These are phyloP conservation scores for Aspergillus biplanus DNA, from an alignment of 495 filamentous ascomycete genomes.

Conservation along the genomic window DNA sequence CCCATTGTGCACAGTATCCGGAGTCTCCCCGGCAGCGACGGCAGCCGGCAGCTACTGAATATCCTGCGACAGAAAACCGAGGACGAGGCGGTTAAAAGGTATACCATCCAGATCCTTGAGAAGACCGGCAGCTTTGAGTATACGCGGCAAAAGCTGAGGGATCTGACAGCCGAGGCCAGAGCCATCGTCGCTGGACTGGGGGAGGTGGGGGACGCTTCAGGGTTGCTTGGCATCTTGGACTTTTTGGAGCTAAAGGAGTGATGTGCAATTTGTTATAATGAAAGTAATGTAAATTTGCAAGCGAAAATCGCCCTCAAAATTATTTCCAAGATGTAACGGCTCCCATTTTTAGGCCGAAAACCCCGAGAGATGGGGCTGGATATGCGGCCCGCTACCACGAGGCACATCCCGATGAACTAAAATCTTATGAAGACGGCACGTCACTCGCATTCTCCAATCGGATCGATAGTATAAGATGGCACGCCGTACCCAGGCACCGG, in stretches of 20 bases:
- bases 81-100: conserved; percentile 73
- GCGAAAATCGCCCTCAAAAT: too few species aligned
- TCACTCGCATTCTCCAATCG: too few species aligned
- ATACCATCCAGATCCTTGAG: not conserved
- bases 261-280: not conserved
- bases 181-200: not conserved
- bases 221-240: conserved; percentile 3
- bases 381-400: too few species aligned
- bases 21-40: conserved; percentile 50
- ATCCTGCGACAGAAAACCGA: conserved; percentile 80
- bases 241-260: conserved; percentile 11
- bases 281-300: not conserved
- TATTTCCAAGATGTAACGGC: too few species aligned
- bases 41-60: conserved; percentile 75
- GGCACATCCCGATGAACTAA: too few species aligned
- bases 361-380: too few species aligned
- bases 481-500: too few species aligned
- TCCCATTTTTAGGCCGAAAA: too few species aligned
- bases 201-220: not conserved
- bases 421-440: too few species aligned
- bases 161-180: not conserved
- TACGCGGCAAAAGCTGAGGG: not conserved
- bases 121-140: conserved; percentile 10
- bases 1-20: conserved; percentile 89
- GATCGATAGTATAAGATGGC: too few species aligned